Conservation (phyloP, 2,329 filamentous ascomycete species). For the Claviceps spartinae region DNA sequence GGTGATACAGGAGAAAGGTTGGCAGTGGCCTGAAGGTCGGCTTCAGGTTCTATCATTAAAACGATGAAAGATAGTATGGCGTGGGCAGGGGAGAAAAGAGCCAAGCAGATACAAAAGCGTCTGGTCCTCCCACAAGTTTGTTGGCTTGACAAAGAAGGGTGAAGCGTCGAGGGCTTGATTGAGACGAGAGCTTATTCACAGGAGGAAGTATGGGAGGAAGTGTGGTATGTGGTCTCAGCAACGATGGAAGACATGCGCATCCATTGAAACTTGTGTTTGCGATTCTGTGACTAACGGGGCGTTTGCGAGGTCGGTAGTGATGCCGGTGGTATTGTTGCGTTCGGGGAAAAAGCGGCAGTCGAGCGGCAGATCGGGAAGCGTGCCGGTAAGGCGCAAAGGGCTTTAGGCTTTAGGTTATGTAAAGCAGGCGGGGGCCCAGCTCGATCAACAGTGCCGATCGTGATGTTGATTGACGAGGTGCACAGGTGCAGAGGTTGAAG, state of each 20-base stretch:
- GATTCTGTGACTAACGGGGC: slow-evolving; percentile 1
- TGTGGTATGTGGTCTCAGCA: not conserved
- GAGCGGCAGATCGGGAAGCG: not conserved
- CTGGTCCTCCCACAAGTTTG: not conserved
- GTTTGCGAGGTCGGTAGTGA: not conserved
- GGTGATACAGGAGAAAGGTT: slow-evolving; percentile 39
- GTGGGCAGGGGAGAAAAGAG: slow-evolving; percentile 4
- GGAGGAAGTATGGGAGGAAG: not conserved
- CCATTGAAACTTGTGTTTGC: slow-evolving; percentile 2
- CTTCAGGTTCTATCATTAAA: slow-evolving; percentile 34
- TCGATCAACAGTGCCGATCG: not conserved
- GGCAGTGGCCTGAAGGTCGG: slow-evolving; percentile 38
- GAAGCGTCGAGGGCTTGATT: not conserved
- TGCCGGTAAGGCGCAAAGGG: not conserved
- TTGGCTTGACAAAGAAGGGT: not conserved
- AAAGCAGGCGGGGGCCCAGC: not conserved
- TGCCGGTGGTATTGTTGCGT: not conserved
- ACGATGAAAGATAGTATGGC: slow-evolving; percentile 5
- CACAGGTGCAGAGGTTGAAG: slow-evolving; percentile 1
- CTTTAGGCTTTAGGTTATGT: not conserved
- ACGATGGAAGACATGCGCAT: slow-evolving; percentile 1
- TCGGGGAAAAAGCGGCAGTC: not conserved
- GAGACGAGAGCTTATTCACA: not conserved
- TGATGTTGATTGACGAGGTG: not conserved
- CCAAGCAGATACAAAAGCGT: slow-evolving; percentile 6